Evolutionary conservation across 2,329 filamentous ascomycete species (phyloP).

Genomic region (Ophiosphaerella korrae): DNA sequence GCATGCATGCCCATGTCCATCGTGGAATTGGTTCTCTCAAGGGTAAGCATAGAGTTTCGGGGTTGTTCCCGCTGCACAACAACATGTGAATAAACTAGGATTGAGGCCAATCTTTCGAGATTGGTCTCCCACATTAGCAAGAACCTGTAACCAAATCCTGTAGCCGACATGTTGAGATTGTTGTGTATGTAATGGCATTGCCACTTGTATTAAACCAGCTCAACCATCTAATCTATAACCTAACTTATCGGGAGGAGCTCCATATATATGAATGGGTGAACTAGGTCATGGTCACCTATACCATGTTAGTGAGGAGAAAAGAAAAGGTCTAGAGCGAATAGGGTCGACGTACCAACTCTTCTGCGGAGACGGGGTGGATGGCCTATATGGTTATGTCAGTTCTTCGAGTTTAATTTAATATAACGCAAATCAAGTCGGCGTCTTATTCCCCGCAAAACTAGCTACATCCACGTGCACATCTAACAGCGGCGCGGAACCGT

Average conservation of each 20-base stretch:
- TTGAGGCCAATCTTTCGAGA: no score
- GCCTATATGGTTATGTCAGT: conserved; percentile 28
- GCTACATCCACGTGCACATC: not conserved
- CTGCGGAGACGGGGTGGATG: conserved; percentile 48
- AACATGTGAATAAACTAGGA: no score
- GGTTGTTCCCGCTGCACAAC: no score
- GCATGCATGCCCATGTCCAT: no score
- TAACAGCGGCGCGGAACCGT: not conserved
- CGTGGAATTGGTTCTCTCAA: no score
- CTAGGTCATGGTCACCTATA: conserved; percentile 39
- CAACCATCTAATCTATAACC: not conserved
- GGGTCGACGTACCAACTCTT: conserved; percentile 37
- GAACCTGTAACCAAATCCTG: no score
- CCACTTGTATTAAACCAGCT: not conserved
- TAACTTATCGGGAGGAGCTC: no score
- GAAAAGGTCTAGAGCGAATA: not conserved
- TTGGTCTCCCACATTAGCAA: no score
- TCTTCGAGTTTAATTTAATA: no score
- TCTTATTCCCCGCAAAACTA: conserved; percentile 1
- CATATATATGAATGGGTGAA: not conserved
- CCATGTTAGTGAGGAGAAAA: conserved; percentile 7
- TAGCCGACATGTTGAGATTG: no score
- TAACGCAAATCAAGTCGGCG: not conserved
- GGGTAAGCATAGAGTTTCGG: no score
- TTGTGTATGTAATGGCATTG: no score